Evolutionary conservation across 2,329 filamentous ascomycete genomes (phyloP), one percentile per base, ranked within the genome.

Genomic region (Neonectria magnoliae): DNA sequence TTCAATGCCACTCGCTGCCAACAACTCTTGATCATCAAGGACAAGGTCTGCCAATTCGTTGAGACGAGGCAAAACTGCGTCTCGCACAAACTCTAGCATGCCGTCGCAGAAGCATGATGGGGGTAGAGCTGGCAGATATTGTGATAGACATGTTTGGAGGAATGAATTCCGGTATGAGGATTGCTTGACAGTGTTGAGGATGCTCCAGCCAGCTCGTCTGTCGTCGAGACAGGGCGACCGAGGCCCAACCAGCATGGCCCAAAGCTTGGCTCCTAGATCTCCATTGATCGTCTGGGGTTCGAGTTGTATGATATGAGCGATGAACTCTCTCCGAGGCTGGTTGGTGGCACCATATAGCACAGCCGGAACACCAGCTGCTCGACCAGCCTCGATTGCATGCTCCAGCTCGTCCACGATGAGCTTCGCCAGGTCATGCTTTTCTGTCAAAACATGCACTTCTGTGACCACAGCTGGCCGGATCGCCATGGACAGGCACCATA

Each of bases 201-300:
- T 85, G 27, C 86, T 81, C 94, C 94, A 97, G 0, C 90, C 91
- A 14, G 84, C 81, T 64, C 87, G 85, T 59, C 92, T 85, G 64
- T 92, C 89, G 9, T 86, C 83, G 4, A 84, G 79, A 25, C 85
- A 87, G 4, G 88, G 79, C 4, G 89, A 88, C 42, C 83, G 79
- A 5, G 85, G 82, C 13, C 93, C 91, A 52, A 97, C 88, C 27
- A 96, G 82, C 42, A 90, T 82, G 61, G 90, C 83, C 93, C 93
- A 97, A 2, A 97, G 83, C 13, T 82, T 82, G 45, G 83, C 81
- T 16, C 90, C 89, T 4, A 92, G 82, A 1, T 90, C 86, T 3
- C 82, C 73, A 0, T 87, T 85, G 51, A 97, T 85, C 0, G 87
- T 86, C 9, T 84, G 80, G 1, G 91, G 85, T n/a, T 88, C 86